Base-by-base conservation (phyloP, 805 yeast genomes). In the Lachancea quebecensis region DNA sequence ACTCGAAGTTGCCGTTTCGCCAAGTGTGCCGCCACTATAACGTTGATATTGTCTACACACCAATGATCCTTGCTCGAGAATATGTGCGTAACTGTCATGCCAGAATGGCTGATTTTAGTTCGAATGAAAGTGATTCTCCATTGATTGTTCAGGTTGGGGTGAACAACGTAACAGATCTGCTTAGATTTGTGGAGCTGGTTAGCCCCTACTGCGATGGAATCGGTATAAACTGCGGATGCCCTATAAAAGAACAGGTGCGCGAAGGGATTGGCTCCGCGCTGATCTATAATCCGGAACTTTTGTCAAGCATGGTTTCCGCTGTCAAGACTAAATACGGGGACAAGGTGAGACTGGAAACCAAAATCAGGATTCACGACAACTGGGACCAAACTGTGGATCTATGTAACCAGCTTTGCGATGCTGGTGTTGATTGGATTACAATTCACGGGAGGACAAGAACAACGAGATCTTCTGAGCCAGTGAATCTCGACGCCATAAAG, bases 191-290 rank as follows among this genome's bases (percentile, higher is more conserved):
- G 3, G 88, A 85, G 43, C 81, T 93, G 89, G 79, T 90, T n/a
- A 77, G 77, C 47, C 96, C 96, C 0, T 87, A 79, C 59, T 90
- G 86, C 39, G 97, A 91, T 65, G 99, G 95, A 0, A 80, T 93
- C 35, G 97, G 98, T 0, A 73, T 93, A 47, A 93, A 93, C 69
- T 93, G 98, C 65, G 99, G 99, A 0, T 93, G 99, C 67, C 99
- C 99, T 1, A 89, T 93, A 42, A 84, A 82, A 50, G 98, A 91
- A 52, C 98, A 93, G 63, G 85, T 87, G 11, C 73, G 95, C 37
- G 96, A 89, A 62, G 99, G 98, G 18, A 90, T 93, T 12, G 99
- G 99, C 4, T 96, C 97, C 2, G 97, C 97, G 0, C 71, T 93
- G 46, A 90, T 93, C 86, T 72, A 81, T 25, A 81, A 85, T 50